Evolutionary conservation across 352 stramenopile genomes (phyloP).

Genomic region (Pythium coloratum): DNA sequence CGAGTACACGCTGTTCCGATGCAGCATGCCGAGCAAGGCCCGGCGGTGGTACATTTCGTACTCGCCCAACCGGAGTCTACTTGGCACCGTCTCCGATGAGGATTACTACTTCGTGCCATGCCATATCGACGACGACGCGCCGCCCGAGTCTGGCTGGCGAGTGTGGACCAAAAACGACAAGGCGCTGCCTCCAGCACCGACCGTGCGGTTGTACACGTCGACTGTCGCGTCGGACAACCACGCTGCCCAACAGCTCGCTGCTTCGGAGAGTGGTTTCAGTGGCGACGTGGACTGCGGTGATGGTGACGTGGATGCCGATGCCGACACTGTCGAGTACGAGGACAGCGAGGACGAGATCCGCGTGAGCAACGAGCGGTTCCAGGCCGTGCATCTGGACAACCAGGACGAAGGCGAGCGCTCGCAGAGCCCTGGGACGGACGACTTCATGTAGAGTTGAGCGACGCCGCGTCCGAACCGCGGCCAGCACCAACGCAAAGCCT

Average conservation of each 20-base stretch:
- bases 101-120: conserved; percentile 88
- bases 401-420: conserved; percentile 60
- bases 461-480: too few species aligned
- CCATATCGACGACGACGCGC: conserved; percentile 77
- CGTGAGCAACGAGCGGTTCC: conserved; percentile 89
- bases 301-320: conserved; percentile 58
- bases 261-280: conserved; percentile 23
- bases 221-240: conserved; percentile 33
- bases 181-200: conserved; percentile 55
- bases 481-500: too few species aligned
- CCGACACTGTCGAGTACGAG: conserved; percentile 87
- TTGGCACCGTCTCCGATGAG: conserved; percentile 85
- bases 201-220: conserved; percentile 68
- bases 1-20: conserved; percentile 96
- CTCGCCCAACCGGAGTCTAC: conserved; percentile 86
- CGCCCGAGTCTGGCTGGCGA: conserved; percentile 80
- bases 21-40: conserved; percentile 96
- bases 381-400: conserved; percentile 84
- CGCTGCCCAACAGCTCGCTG: conserved; percentile 10
- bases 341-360: conserved; percentile 90
- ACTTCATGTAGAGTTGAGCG: conserved; percentile 60
- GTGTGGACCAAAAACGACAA: conserved; percentile 89
- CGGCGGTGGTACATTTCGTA: conserved; percentile 99
- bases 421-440: conserved; percentile 56
- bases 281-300: conserved; percentile 32